Evolutionary conservation across 2,329 filamentous ascomycete species (phyloP).

Genomic region (Claviceps sp.): DNA sequence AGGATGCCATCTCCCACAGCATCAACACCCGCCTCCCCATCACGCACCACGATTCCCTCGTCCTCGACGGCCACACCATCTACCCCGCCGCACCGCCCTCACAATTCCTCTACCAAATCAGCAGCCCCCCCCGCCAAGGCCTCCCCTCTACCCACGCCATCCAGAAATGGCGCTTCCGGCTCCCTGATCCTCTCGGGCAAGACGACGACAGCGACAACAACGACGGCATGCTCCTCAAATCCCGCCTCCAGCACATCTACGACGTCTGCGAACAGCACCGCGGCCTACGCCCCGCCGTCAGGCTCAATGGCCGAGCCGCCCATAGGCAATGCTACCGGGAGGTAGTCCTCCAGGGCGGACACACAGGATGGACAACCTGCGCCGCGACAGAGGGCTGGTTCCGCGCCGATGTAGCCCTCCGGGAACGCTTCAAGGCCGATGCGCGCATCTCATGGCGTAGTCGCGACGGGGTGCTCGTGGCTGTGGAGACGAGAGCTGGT

Average conservation of each 20-base stretch:
- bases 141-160: slow-evolving; percentile 10
- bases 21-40: slow-evolving; percentile 1
- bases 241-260: slow-evolving; percentile 17
- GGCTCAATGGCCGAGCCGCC: slow-evolving; percentile 11
- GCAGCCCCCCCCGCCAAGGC: slow-evolving; percentile 11
- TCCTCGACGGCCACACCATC: slow-evolving; percentile 11
- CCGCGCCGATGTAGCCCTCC: slow-evolving; percentile 9
- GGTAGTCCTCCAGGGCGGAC: slow-evolving; percentile 9
- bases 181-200: slow-evolving; percentile 2
- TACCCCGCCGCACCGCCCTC: slow-evolving; percentile 10
- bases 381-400: slow-evolving; percentile 12
- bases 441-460: slow-evolving; percentile 15
- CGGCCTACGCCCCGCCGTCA: slow-evolving; percentile 7
- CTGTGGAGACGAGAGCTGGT: slow-evolving; percentile 13
- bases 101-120: slow-evolving; percentile 14
- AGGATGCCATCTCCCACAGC: slow-evolving; percentile 1
- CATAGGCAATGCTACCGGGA: slow-evolving; percentile 11
- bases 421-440: slow-evolving; percentile 11
- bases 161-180: slow-evolving; percentile 14
- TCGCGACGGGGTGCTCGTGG: slow-evolving; percentile 9
- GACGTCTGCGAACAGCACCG: slow-evolving; percentile 10
- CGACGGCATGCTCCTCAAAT: slow-evolving; percentile 7
- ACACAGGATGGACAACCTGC: slow-evolving; percentile 9
- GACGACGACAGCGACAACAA: background rate
- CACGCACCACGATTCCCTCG: slow-evolving; percentile 5